A percentile compares a stretch with the other conserved stretches of the same genome.
phyloP scores from a whole-genome alignment of 192 early-diverging fungal genomes.

The Backusella parvicylindrica region DNA sequence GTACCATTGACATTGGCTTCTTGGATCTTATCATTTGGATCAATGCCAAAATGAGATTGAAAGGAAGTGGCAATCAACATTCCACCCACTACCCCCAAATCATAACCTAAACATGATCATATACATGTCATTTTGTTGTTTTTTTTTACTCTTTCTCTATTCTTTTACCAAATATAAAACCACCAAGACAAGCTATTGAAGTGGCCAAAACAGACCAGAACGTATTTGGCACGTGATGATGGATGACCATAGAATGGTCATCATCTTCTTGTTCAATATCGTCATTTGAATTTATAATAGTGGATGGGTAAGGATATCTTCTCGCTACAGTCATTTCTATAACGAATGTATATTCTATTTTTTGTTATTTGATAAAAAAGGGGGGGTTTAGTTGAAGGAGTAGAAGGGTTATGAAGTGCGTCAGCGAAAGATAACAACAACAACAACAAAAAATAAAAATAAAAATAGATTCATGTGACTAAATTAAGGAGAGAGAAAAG shows the following conservation, averaged over 20 bases:
- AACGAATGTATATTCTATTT: neutral
- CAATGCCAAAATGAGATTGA: slow-evolving; percentile 18
- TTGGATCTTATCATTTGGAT: slow-evolving; percentile 14
- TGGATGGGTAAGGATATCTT: neutral
- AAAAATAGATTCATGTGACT: slow-evolving; percentile 4
- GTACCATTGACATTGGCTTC: slow-evolving; percentile 17
- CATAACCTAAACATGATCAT: neutral
- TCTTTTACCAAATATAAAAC: slow-evolving; percentile 14
- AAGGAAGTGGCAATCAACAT: slow-evolving; percentile 16
- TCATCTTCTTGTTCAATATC: neutral
- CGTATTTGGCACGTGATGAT: neutral
- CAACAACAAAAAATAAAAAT: neutral
- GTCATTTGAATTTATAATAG: neutral
- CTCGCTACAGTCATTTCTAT: neutral
- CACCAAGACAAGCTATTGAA: slow-evolving; percentile 9
- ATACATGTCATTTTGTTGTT: neutral
- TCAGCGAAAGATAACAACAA: neutral
- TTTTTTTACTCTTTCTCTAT: neutral
- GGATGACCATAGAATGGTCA: neutral
- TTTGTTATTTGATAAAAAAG: neutral
- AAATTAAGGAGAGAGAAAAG: neutral
- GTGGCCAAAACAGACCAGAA: slow-evolving; percentile 4
- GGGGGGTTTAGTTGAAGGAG: neutral
- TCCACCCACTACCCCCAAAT: slow-evolving; percentile 15
- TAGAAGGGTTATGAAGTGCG: neutral